Percentiles rank a stretch among this genome's conserved stretches.
These are phyloP conservation scores for Coemansia sp. DNA, from an alignment of 192 early-diverging fungal species.

Conservation along the genomic window DNA sequence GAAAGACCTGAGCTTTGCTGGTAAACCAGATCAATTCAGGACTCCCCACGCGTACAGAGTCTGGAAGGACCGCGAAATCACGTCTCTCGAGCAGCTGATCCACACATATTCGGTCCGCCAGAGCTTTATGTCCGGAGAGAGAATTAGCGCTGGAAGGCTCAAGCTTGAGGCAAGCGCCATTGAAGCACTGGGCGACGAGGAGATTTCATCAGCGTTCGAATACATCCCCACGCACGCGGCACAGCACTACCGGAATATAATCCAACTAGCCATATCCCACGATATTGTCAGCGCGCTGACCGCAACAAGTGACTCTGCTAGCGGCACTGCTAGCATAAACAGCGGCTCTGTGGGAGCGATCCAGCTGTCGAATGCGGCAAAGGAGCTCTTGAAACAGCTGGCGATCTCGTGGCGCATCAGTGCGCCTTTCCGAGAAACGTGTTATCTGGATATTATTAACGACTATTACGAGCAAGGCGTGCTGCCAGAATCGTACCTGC, in stretches of 20 bases:
- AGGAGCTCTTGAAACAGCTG: slow-evolving; percentile 47
- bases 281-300: slow-evolving; percentile 29
- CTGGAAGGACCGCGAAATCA: slow-evolving; percentile 56
- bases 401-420: slow-evolving; percentile 50
- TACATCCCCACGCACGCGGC: slow-evolving; percentile 47
- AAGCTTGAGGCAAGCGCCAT: slow-evolving; percentile 36
- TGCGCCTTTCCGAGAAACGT: slow-evolving; percentile 40
- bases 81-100: slow-evolving; percentile 51
- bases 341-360: slow-evolving; percentile 14
- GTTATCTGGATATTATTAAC: slow-evolving; percentile 51
- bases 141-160: slow-evolving; percentile 30
- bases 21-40: slow-evolving; percentile 42
- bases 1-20: slow-evolving; percentile 49
- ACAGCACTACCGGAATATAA: slow-evolving; percentile 29
- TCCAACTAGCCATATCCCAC: slow-evolving; percentile 31
- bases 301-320: slow-evolving; percentile 5
- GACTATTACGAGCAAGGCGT: slow-evolving; percentile 29
- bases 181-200: slow-evolving; percentile 33
- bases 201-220: slow-evolving; percentile 43
- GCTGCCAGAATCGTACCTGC: slow-evolving; percentile 38
- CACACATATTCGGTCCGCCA: slow-evolving; percentile 40
- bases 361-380: slow-evolving; percentile 38
- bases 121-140: slow-evolving; percentile 47
- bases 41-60: slow-evolving; percentile 34
- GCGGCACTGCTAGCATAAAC: slow-evolving; percentile 1